Percentiles rank a stretch among this genome's conserved stretches.
phyloP scores from a whole-genome alignment of 768 basidiomycete genomes.

The Pleurotus tuoliensis region DNA sequence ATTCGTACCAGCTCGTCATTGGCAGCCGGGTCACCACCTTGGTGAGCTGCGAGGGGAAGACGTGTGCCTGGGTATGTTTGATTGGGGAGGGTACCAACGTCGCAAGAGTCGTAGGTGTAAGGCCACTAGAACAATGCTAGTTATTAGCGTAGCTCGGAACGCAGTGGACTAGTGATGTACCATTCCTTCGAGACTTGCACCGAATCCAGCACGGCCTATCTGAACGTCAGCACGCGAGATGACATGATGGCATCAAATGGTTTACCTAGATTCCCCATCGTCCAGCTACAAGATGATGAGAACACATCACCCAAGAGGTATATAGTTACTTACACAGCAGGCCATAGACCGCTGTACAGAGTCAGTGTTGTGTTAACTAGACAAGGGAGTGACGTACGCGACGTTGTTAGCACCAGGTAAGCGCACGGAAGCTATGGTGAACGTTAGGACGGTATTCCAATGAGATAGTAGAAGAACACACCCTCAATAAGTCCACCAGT shows the following conservation, averaged over 20 bases:
- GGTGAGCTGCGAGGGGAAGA: slow-evolving; percentile 42
- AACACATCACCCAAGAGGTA: neutral
- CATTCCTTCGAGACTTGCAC: slow-evolving; percentile 59
- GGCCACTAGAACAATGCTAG: slow-evolving; percentile 44
- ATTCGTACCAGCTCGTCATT: slow-evolving; percentile 32
- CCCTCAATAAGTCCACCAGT: slow-evolving; percentile 69
- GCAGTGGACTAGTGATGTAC: slow-evolving; percentile 28
- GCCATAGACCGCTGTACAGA: slow-evolving; percentile 30
- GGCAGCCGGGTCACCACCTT: slow-evolving; percentile 35
- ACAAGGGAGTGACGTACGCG: slow-evolving; percentile 12
- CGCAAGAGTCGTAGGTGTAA: slow-evolving; percentile 69
- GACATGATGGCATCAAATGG: slow-evolving; percentile 20
- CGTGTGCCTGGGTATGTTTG: slow-evolving; percentile 60
- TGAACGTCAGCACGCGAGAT: slow-evolving; percentile 34
- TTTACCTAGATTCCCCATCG: slow-evolving; percentile 47
- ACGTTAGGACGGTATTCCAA: neutral
- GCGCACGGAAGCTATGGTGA: slow-evolving; percentile 30
- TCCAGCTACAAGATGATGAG: slow-evolving; percentile 27
- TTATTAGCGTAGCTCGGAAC: too few relatives aligned
- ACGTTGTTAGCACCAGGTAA: slow-evolving; percentile 39
- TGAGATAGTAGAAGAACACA: slow-evolving; percentile 7
- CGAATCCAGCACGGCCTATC: slow-evolving; percentile 63
- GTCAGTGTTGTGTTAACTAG: neutral
- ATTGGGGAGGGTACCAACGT: slow-evolving; percentile 75
- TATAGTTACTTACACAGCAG: slow-evolving; percentile 25